Percentiles rank a stretch among this genome's conserved stretches.
Conservation (phyloP, 202 grass and related monocot species). For the Carex arenaria region DNA sequence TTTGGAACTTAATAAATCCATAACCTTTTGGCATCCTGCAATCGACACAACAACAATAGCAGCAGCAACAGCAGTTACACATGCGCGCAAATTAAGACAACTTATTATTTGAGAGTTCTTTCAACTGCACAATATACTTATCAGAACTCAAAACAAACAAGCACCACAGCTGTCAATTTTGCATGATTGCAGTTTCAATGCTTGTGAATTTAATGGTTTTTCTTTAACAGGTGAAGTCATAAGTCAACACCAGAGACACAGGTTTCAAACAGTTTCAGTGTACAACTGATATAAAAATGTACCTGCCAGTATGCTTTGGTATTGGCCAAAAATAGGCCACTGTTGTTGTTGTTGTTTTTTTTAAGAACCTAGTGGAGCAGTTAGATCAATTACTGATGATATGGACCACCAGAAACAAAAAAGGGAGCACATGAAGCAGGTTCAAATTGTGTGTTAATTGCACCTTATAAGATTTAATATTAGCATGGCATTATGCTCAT, state of each 20-base stretch:
- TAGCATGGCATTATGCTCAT: neutral
- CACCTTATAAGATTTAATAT: neutral
- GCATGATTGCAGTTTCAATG: neutral
- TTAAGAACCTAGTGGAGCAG: neutral
- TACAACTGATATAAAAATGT: neutral
- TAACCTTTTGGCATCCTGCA: constrained; percentile 71
- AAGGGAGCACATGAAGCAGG: neutral
- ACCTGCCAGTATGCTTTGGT: neutral
- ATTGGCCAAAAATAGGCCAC: neutral
- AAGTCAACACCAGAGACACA: neutral
- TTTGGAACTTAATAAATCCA: constrained; percentile 81
- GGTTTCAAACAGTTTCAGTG: neutral
- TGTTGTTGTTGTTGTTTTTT: no score
- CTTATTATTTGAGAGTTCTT: neutral
- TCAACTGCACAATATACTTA: neutral
- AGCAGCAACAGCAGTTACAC: neutral
- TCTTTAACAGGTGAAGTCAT: neutral
- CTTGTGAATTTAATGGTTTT: neutral
- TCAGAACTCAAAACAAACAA: neutral
- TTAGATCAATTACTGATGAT: neutral
- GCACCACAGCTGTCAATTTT: neutral
- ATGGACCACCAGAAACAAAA: neutral
- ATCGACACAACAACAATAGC: no score
- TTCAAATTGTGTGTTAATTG: neutral
- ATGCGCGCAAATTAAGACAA: neutral